phyloP scores from a whole-genome alignment of 78 protist genomes.

The Capsaspora owczarzaki region DNA sequence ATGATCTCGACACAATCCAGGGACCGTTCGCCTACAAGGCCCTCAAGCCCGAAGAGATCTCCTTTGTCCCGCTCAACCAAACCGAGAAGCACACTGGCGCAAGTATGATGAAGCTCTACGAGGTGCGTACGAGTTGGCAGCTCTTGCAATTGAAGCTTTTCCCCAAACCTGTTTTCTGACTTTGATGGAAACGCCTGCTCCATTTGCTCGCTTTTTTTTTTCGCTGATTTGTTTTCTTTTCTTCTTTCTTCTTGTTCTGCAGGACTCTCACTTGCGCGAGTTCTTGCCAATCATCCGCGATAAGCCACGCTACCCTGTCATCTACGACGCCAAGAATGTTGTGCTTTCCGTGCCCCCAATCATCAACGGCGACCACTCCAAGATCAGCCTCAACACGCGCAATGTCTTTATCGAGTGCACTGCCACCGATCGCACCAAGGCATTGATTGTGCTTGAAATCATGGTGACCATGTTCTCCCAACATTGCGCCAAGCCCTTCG shows the following conservation, averaged over 20 bases:
- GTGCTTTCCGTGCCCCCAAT: slow-evolving; percentile 98
- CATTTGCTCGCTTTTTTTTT: too few species aligned
- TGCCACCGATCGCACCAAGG: slow-evolving; percentile 89
- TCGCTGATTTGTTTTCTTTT: too few species aligned
- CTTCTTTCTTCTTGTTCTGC: too few species aligned
- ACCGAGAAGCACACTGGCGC: slow-evolving; percentile 25
- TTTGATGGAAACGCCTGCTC: too few species aligned
- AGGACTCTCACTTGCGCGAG: too few species aligned
- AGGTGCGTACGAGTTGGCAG: neutral
- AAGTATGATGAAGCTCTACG: slow-evolving; percentile 41
- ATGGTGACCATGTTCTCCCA: slow-evolving; percentile 83
- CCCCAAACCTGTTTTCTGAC: neutral
- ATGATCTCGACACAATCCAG: slow-evolving; percentile 90
- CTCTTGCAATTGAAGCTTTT: neutral
- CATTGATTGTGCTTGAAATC: slow-evolving; percentile 81
- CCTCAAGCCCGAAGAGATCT: slow-evolving; percentile 73
- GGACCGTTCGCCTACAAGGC: slow-evolving; percentile 88
- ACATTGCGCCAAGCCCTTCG: slow-evolving; percentile 58
- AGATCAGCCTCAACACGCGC: slow-evolving; percentile 74
- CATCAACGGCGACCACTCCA: slow-evolving; percentile 95
- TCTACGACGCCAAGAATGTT: slow-evolving; percentile 72
- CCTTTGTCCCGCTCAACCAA: slow-evolving; percentile 83
- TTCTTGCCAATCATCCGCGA: slow-evolving; percentile 70
- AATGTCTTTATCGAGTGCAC: slow-evolving; percentile 98
- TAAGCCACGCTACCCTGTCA: slow-evolving; percentile 73